Conservation (phyloP, 2,329 filamentous ascomycete species). For the Colletotrichum tamarilloi region DNA sequence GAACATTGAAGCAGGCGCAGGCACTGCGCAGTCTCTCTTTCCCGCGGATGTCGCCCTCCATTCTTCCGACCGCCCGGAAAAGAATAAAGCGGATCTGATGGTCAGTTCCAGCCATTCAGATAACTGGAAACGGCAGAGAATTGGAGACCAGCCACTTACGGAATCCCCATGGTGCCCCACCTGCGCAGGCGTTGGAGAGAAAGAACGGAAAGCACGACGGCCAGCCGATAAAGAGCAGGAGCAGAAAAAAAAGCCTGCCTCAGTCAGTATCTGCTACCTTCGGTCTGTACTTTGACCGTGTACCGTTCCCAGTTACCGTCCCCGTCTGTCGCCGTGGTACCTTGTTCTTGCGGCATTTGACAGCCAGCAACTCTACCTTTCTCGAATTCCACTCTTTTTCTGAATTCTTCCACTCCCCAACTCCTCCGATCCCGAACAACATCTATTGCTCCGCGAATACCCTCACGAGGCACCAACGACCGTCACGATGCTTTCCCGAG, state of each 20-base stretch:
- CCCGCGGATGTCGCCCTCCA: conserved; percentile 28
- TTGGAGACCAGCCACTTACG: conserved; percentile 21
- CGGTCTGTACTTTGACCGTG: conserved; percentile 7
- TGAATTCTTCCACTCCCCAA: conserved; percentile 16
- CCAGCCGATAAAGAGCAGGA: not conserved
- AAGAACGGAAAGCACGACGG: too few species aligned
- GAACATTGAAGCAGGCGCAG: not conserved
- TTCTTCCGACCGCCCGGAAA: conserved; percentile 24
- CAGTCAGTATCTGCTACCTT: not conserved
- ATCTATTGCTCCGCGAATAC: conserved; percentile 27
- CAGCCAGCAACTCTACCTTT: conserved; percentile 10
- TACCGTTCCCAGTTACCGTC: conserved; percentile 10
- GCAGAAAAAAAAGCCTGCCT: not conserved
- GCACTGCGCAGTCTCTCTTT: conserved; percentile 16
- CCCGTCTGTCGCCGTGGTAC: not conserved
- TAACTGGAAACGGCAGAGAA: not conserved
- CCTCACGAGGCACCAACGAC: conserved; percentile 32
- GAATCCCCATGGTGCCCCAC: not conserved
- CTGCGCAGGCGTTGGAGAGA: not conserved
- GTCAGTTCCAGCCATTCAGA: conserved; percentile 9
- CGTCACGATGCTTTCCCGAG: conserved; percentile 68
- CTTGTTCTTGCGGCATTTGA: conserved; percentile 33
- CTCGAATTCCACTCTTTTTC: conserved; percentile 31
- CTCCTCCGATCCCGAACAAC: conserved; percentile 18
- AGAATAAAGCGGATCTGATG: not conserved